Evolutionary conservation across 2,329 filamentous ascomycete species (phyloP).

Genomic region (Ophiosphaerella korrae): DNA sequence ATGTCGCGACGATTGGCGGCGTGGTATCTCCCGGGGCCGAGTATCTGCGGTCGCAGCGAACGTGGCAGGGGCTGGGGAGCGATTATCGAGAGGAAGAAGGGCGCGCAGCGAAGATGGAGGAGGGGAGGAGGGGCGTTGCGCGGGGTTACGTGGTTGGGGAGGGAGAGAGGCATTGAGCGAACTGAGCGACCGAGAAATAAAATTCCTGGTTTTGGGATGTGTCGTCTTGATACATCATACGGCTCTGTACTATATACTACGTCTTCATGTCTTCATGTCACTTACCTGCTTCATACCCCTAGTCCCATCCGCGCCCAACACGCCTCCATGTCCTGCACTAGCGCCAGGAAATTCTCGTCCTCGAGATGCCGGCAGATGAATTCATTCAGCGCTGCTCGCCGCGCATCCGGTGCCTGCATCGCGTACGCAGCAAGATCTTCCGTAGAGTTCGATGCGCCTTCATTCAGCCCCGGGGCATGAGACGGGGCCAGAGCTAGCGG

Average conservation of each 20-base stretch:
- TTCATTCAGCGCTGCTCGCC: slow-evolving; percentile 53
- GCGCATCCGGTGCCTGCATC: slow-evolving; percentile 47
- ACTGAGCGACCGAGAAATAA: too few species aligned
- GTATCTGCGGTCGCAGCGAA: slow-evolving; percentile 78
- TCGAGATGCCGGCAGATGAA: slow-evolving; percentile 58
- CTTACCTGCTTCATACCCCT: slow-evolving; percentile 12
- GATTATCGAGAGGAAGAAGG: slow-evolving; percentile 73
- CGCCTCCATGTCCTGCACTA: slow-evolving; percentile 57
- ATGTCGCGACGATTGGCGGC: slow-evolving; percentile 81
- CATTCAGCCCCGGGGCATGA: background rate
- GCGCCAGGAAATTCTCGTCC: slow-evolving; percentile 54
- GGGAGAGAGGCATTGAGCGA: slow-evolving; percentile 26
- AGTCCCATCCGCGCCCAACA: slow-evolving; percentile 50
- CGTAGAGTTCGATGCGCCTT: background rate
- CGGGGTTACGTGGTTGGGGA: slow-evolving; percentile 82
- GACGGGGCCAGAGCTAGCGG: slow-evolving; percentile 8
- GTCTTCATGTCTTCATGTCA: too few species aligned
- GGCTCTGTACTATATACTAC: too few species aligned
- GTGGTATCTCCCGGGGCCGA: slow-evolving; percentile 91
- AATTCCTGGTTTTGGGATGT: too few species aligned
- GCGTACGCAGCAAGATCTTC: slow-evolving; percentile 41
- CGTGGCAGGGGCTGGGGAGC: slow-evolving; percentile 89
- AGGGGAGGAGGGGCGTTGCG: slow-evolving; percentile 86
- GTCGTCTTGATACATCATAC: too few species aligned
- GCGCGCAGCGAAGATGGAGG: slow-evolving; percentile 72